Evolutionary conservation across 148 eudicot species (phyloP), one percentile per base, ranked within the genome.

Genomic region (Amaranthus cruentus): DNA sequence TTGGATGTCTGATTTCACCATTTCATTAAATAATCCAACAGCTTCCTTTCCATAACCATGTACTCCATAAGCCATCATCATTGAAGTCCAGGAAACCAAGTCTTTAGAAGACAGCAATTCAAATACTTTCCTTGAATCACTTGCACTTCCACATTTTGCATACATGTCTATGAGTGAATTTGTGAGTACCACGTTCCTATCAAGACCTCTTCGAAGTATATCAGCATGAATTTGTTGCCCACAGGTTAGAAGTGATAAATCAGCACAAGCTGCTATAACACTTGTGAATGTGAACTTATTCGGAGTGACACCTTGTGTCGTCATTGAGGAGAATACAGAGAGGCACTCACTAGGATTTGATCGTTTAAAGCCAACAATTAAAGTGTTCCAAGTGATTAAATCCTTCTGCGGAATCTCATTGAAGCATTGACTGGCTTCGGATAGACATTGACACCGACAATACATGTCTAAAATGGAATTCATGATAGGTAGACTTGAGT

Each of bases 381-480:
- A 82, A 18, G 90, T 86, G 87, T 95, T 95, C 98, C 98, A 95
- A 8, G 91, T 88, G 84, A 91, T 86, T 75, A 88, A 71, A 79
- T 95, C 89, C 77, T 80, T 89, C 56, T 78, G 79, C 42, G 67
- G 63, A 90, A 95, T 91, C 85, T 80, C 88, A 77, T 74, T 61
- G 71, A 95, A 95, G 81, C 91, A 91, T 18, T 76, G 85, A 6
- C 76, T 81, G 65, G 98, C 98, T 75, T 90, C 96, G 51, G 73
- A 70, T 75, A 87, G 78, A 75, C 83, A 70, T 28, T 61, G 77
- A 71, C 86, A 86, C 83, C 88, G 79, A 82, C 90, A 86, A 77
- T 90, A 95, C 97, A 95, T 91, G 85, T 95, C 98, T 79, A 95
- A 12, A 63, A 91, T 73, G 13, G 97, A 90, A 77, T 94, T 95